Conservation (phyloP, 2,329 filamentous ascomycete genomes). For the Neophaeococcomyces aloes region DNA sequence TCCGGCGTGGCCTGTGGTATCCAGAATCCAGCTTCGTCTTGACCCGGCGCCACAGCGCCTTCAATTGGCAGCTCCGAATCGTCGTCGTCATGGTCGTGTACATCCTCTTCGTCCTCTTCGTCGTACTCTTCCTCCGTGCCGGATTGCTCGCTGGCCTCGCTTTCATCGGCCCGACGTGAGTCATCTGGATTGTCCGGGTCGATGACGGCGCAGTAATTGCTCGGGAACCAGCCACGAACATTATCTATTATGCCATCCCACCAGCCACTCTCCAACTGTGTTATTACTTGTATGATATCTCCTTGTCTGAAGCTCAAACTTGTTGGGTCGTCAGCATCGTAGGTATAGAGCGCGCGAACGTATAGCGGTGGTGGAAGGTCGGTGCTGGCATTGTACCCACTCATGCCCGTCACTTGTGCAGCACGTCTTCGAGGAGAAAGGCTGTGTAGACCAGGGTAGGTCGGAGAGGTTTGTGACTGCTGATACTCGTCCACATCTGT, state of each 20-base stretch:
- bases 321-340: slow-evolving; percentile 92
- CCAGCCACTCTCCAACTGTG: slow-evolving; percentile 95
- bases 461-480: slow-evolving; percentile 9
- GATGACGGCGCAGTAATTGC: slow-evolving; percentile 92
- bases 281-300: slow-evolving; percentile 97
- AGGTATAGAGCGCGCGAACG: slow-evolving; percentile 93
- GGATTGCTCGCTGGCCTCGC: slow-evolving; percentile 41
- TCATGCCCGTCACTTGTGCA: slow-evolving; percentile 32
- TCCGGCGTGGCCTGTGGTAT: slow-evolving; percentile 94
- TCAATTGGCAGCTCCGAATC: slow-evolving; percentile 57
- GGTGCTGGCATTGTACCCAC: slow-evolving; percentile 39
- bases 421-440: slow-evolving; percentile 20
- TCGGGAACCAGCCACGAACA: slow-evolving; percentile 95
- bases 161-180: slow-evolving; percentile 46
- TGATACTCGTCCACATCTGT: slow-evolving; percentile 23
- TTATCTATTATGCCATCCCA: slow-evolving; percentile 98
- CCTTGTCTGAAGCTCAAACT: slow-evolving; percentile 94
- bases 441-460: slow-evolving; percentile 8
- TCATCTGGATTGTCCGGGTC: slow-evolving; percentile 59
- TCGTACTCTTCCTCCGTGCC: slow-evolving; percentile 51
- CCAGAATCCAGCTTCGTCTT: slow-evolving; percentile 92
- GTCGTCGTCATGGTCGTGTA: slow-evolving; percentile 53
- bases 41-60: slow-evolving; percentile 51
- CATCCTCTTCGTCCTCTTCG: slow-evolving; percentile 57
- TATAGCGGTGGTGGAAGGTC: slow-evolving; percentile 50